Base-by-base conservation (phyloP, 805 yeast genomes). In the Phaffomyces opuntiae region DNA sequence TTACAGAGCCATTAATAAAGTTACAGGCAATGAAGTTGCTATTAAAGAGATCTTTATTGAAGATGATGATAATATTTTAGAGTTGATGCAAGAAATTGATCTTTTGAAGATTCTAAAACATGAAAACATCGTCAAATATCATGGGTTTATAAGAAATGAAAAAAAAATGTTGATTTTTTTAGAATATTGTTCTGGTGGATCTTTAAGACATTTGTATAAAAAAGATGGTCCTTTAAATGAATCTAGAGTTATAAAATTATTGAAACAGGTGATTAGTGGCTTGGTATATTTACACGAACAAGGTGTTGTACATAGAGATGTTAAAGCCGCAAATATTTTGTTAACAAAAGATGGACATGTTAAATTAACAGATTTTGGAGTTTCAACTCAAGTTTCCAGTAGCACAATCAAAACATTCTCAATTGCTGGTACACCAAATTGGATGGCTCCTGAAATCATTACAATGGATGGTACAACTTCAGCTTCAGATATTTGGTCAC, bases 401-500 rank as follows among this genome's bases (percentile, higher is more conserved):
- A 56, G 47, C 19, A 53, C 56, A 3, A 61, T 80, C 51, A 72
- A 83, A 44, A 76, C 85, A 52, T 71, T 70, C 61, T 77, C 81
- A 0, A 69, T 76, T 52, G 81, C 78, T 0, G 99, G 99, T 2
- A 88, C 98, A 0, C 95, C 97, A 0, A 86, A 91, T 60, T 93
- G 98, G 98, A 90, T 93, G 96, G 97, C 99, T 0, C 99, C 99
- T 0, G 99, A 93, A 60, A 81, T 95, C 3, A 85, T 93, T 5
- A 71, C 82, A 37, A 81, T 88, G 54, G 86, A 83, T 56, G 95
- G 95, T 3, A 84, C 91, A 2, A 82, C 95, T 9, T 79, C 91
- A 0, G 84, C 95, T 2, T 87, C 96, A 3, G 99, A 93, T 66
- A 78, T 86, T 27, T 86, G 93, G 98, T 86, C 96, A 8, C 64